Evolutionary conservation across 78 protist species (phyloP).

Genomic region (Dictyostelium capitatum): DNA sequence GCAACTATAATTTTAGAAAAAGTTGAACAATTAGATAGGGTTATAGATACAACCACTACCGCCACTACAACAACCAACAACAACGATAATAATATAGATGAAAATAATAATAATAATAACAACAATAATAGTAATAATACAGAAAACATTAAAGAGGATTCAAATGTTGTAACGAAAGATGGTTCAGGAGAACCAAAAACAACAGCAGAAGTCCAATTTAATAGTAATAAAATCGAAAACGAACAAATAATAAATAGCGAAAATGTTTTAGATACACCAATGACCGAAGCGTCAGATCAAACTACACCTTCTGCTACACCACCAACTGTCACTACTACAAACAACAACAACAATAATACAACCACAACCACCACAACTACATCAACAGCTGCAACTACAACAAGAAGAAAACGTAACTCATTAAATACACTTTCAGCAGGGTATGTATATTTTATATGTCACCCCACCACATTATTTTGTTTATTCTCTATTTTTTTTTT

Average conservation of each 20-base stretch:
- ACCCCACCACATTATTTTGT: not conserved
- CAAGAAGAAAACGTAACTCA: conserved; percentile 18
- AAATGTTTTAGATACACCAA: conserved; percentile 1
- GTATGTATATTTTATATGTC: not conserved
- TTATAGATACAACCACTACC: not conserved
- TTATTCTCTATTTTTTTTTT: not conserved
- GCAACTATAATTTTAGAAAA: not conserved
- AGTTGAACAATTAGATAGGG: conserved; percentile 4
- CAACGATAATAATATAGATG: not conserved
- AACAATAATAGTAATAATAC: conserved; percentile 1
- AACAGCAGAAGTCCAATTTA: not conserved
- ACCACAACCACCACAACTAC: not conserved
- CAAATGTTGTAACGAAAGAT: not conserved
- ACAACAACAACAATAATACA: not conserved
- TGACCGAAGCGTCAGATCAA: conserved; percentile 16
- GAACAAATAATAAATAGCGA: not conserved
- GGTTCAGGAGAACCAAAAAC: not conserved
- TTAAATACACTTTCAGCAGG: not conserved
- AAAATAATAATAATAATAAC: not conserved
- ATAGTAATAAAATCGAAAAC: not conserved
- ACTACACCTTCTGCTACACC: not conserved
- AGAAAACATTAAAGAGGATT: not conserved
- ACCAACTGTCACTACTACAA: not conserved
- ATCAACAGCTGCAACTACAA: conserved; percentile 1
- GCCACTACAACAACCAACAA: too few relatives aligned